Evolutionary conservation across 1,139 yeast genomes (phyloP).

Genomic region (Saccharomyces hybrid): DNA sequence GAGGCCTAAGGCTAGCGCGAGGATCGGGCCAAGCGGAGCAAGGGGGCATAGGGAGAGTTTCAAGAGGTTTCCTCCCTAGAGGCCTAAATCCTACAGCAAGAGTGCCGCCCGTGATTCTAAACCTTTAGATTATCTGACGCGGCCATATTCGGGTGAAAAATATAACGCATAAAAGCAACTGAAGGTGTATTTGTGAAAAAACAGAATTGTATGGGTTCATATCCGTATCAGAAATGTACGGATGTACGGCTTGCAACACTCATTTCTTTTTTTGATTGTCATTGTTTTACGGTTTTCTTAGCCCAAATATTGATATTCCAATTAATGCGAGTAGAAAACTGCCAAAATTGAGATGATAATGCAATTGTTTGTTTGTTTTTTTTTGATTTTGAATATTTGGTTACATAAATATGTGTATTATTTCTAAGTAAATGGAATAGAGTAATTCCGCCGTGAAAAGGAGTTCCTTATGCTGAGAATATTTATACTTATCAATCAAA

Average conservation of each 20-base stretch:
- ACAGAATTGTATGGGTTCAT: too few relatives aligned
- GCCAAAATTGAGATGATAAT: neutral
- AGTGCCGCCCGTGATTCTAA: neutral
- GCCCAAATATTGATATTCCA: too few relatives aligned
- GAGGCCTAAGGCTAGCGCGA: neutral
- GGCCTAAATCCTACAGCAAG: neutral
- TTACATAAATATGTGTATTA: neutral
- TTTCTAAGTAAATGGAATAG: too few relatives aligned
- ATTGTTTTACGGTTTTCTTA: too few relatives aligned
- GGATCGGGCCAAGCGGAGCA: neutral
- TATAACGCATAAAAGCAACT: too few relatives aligned
- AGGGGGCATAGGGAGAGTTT: neutral
- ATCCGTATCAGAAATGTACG: too few relatives aligned
- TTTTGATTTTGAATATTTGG: neutral
- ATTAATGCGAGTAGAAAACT: neutral
- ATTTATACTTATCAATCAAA: neutral
- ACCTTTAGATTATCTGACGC: neutral
- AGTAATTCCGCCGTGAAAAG: neutral
- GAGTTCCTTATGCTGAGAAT: neutral
- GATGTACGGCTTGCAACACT: too few relatives aligned
- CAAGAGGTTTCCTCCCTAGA: neutral
- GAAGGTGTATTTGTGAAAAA: too few relatives aligned
- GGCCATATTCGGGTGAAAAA: neutral
- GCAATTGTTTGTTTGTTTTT: neutral
- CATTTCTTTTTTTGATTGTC: too few relatives aligned